phyloP scores from a whole-genome alignment of 192 early-diverging fungal genomes.

The Diversispora epigaea region DNA sequence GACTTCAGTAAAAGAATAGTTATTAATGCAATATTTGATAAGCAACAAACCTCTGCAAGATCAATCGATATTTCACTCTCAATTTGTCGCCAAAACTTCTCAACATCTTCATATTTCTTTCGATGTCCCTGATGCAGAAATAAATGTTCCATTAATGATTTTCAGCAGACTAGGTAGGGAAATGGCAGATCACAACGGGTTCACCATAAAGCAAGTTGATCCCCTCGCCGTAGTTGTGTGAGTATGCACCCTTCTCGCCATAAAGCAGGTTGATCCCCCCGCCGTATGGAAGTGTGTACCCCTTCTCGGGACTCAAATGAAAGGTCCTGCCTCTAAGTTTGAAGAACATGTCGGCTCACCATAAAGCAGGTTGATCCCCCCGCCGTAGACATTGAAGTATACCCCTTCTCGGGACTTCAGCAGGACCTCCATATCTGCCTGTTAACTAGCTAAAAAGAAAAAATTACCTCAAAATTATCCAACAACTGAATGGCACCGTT shows the following conservation, averaged over 20 bases:
- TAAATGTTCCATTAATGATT: background rate
- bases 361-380: conserved; percentile 13
- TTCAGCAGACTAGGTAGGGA: background rate
- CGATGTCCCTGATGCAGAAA: too few relatives aligned
- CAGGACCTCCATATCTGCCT: background rate
- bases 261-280: too few relatives aligned
- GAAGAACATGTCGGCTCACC: background rate
- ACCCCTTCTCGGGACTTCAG: background rate
- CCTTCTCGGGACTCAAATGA: conserved; percentile 9
- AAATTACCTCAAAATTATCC: background rate
- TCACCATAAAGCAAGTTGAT: background rate
- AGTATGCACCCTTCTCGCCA: too few relatives aligned
- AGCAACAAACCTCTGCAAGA: conserved; percentile 1
- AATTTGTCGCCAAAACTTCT: too few relatives aligned
- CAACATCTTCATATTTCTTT: too few relatives aligned
- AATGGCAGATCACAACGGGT: background rate
- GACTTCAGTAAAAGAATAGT: conserved; percentile 7
- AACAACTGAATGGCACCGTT: background rate
- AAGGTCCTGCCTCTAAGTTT: background rate
- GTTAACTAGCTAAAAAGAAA: background rate
- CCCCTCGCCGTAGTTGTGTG: conserved; percentile 11
- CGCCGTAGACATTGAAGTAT: conserved; percentile 10
- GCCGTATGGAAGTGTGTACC: too few relatives aligned
- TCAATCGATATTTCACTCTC: background rate
- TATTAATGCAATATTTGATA: conserved; percentile 8